A percentile compares a stretch with the other conserved stretches of the same genome.
These are phyloP conservation scores for Phytopythium boreale DNA, from an alignment of 352 stramenopile species.

Conservation along the genomic window DNA sequence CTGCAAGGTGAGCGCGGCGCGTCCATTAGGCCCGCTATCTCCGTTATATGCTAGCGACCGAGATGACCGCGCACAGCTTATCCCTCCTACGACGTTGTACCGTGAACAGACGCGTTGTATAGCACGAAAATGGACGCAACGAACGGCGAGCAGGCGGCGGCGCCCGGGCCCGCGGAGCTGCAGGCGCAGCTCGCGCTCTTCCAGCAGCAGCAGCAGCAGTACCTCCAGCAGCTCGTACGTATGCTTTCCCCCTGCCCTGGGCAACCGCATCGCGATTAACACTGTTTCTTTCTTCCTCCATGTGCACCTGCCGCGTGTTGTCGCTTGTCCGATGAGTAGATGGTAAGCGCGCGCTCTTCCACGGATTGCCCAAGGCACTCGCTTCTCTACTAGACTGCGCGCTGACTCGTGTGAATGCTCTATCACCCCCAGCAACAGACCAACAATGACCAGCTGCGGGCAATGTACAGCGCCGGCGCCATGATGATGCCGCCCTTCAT, in stretches of 20 bases:
- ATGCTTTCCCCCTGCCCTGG: background rate
- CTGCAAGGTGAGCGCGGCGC: too few relatives aligned
- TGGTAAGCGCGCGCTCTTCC: conserved; percentile 20
- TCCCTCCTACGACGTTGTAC: too few relatives aligned
- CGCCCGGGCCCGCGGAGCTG: conserved; percentile 30
- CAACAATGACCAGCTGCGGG: conserved; percentile 80
- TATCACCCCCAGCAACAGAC: conserved; percentile 30
- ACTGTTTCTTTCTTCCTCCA: too few relatives aligned
- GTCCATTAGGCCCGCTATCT: background rate
- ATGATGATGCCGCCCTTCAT: conserved; percentile 87
- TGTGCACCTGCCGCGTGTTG: background rate
- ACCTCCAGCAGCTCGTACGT: conserved; percentile 50
- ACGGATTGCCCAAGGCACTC: background rate
- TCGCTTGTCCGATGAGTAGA: conserved; percentile 12
- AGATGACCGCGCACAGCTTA: background rate
- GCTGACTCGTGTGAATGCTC: background rate
- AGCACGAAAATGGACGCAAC: conserved; percentile 2
- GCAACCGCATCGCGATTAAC: background rate
- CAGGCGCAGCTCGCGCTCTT: conserved; percentile 53
- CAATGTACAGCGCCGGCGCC: conserved; percentile 74
- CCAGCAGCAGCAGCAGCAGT: conserved; percentile 61
- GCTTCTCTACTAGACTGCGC: background rate
- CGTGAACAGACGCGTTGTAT: background rate
- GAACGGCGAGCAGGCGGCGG: conserved; percentile 4
- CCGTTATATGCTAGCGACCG: background rate